Conservation (phyloP, 176 grass and related monocot species). For the Leersia perrieri region DNA sequence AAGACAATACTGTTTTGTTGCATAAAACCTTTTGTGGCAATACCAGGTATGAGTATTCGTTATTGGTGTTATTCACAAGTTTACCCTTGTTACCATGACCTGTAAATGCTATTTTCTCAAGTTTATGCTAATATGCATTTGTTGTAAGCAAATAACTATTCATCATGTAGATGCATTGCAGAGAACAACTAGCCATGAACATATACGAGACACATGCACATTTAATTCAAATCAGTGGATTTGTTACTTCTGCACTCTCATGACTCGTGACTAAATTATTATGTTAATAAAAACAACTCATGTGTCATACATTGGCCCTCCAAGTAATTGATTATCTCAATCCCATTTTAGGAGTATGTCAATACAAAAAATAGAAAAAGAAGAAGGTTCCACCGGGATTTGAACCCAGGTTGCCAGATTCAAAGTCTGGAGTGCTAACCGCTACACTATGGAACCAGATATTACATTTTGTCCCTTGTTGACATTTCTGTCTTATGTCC, state of each 20-base stretch:
- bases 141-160: neutral
- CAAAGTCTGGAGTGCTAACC: constrained; percentile 97
- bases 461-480: neutral
- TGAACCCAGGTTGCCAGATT: constrained; percentile 94
- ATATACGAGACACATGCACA: neutral
- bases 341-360: neutral
- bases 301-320: neutral
- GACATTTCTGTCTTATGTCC: neutral
- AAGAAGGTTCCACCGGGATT: constrained; percentile 73
- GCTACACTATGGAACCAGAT: constrained; percentile 71
- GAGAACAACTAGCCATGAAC: neutral
- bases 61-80: neutral
- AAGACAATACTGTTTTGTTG: neutral
- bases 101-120: neutral
- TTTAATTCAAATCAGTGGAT: neutral
- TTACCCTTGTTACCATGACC: neutral
- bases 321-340: neutral
- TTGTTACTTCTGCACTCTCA: neutral
- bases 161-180: neutral
- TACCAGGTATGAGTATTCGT: neutral
- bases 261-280: neutral
- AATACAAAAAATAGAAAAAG: neutral
- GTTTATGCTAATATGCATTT: neutral
- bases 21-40: neutral
- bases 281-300: neutral